Evolutionary conservation across 768 basidiomycete genomes (phyloP), one percentile per base, ranked within the genome.

Genomic region (Russula brevipes): DNA sequence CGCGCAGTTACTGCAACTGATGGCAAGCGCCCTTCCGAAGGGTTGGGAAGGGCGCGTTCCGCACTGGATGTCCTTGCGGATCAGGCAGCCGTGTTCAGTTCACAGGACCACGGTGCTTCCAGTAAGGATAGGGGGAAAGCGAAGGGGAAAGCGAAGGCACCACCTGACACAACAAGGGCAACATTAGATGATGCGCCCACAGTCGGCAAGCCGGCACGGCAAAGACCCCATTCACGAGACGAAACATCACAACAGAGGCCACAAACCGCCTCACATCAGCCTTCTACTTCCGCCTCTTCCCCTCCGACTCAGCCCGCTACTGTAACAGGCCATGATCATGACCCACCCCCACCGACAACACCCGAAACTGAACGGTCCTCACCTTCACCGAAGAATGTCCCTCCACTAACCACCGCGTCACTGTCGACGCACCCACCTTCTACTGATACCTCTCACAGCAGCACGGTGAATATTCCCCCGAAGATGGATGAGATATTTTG

Each of bases 51-150:
- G 36, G 56, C 50, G 35, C 59, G 62, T 11, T 62, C 64, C 30
- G 88, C 85, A 7, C 74, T 90, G 69, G 87, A 90, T 68, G 86
- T 90, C 8, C 75, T 89, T 39, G 88, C 88, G 1, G 87, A 88
- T 66, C 86, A 89, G 70, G 86, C 88, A 3, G 85, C 85, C 19
- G 67, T 61, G 17, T 68, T 81, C 72, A 73, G 76, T 71, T 70
- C 78, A 67, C 64, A 76, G 69, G 70, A 76, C 65, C 69, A 59
- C 17, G 67, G 35, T 45, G 57, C 38, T n/a, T 54, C 66, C 14
- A 41, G 49, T 31, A 66, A 67, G 60, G 63, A 47, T 65, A 69
- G 38, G 57, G 61, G 14, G 55, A 67, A 54, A 60, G 67, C 14
- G 45, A 57, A 66, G 46, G 57, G 46, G 41, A 69, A 66, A 39